A percentile compares a stretch with the other conserved stretches of the same genome.
Evolutionary conservation across 345 rosid species (phyloP).

Genomic region (Eucalyptus globulus): DNA sequence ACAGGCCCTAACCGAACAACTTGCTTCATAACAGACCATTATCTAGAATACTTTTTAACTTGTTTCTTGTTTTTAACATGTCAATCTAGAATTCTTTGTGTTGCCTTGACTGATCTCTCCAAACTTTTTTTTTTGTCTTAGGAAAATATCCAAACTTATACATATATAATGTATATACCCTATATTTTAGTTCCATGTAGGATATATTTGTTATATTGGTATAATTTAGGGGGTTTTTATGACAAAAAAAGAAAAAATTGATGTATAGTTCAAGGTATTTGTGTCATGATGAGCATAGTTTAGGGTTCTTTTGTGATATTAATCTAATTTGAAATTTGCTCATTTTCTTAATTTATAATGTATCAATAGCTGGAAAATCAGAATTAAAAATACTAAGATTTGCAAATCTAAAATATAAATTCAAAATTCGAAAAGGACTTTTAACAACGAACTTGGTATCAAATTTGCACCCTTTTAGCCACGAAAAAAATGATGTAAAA

Average conservation of each 20-base stretch:
- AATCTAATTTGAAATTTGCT: not conserved
- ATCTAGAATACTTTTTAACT: not conserved
- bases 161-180: not conserved
- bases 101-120: not conserved
- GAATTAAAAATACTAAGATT: not conserved
- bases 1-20: not conserved
- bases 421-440: not conserved
- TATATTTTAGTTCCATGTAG: not conserved
- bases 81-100: not conserved
- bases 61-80: not conserved
- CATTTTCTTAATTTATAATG: no score
- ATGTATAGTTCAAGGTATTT: no score
- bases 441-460: not conserved
- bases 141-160: not conserved
- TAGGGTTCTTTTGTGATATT: no score
- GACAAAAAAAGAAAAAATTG: no score
- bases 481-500: not conserved
- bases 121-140: fast-evolving
- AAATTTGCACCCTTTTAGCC: not conserved
- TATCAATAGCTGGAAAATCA: not conserved
- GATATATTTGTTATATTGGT: not conserved
- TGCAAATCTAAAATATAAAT: not conserved
- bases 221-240: no score
- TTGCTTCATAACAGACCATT: not conserved
- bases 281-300: no score